Conservation (phyloP, 495 filamentous ascomycete species). For the Trichodelitschia bisporula region DNA sequence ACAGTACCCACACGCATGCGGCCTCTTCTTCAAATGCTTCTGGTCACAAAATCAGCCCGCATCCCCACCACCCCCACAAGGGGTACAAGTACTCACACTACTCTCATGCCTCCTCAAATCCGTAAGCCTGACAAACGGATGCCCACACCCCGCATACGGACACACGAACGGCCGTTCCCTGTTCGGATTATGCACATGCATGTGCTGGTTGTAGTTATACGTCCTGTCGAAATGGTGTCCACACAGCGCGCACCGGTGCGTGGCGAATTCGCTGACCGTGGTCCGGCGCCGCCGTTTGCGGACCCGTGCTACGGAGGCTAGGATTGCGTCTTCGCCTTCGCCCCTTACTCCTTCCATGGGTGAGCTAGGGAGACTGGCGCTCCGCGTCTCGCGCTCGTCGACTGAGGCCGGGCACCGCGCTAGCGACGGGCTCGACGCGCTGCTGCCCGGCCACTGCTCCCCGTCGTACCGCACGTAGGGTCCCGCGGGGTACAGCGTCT, state of each 20-base stretch:
- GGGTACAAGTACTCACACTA: slow-evolving; percentile 38
- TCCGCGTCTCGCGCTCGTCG: not conserved
- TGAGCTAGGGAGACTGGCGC: not conserved
- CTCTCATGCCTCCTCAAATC: slow-evolving; percentile 64
- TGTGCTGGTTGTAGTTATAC: slow-evolving; percentile 79
- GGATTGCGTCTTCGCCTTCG: not conserved
- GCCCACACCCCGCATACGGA: slow-evolving; percentile 33
- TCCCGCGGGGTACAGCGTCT: too few relatives aligned
- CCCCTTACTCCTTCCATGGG: not conserved
- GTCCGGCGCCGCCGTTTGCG: slow-evolving; percentile 32
- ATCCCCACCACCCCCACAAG: too few relatives aligned
- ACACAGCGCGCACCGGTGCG: slow-evolving; percentile 52
- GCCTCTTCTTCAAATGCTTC: too few relatives aligned
- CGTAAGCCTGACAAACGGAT: slow-evolving; percentile 60
- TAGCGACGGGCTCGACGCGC: too few relatives aligned
- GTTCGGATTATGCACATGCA: slow-evolving; percentile 69
- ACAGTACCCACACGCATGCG: too few relatives aligned
- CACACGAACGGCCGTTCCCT: slow-evolving; percentile 48
- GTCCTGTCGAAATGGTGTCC: slow-evolving; percentile 60
- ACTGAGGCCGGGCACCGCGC: not conserved
- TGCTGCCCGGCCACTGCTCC: too few relatives aligned
- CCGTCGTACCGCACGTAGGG: too few relatives aligned
- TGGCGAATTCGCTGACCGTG: slow-evolving; percentile 49
- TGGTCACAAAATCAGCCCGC: too few relatives aligned
- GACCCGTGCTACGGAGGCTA: slow-evolving; percentile 1